A percentile compares a stretch with the other conserved stretches of the same genome.
Conservation (phyloP, 2,329 filamentous ascomycete species). For the Fusarium virguliforme region DNA sequence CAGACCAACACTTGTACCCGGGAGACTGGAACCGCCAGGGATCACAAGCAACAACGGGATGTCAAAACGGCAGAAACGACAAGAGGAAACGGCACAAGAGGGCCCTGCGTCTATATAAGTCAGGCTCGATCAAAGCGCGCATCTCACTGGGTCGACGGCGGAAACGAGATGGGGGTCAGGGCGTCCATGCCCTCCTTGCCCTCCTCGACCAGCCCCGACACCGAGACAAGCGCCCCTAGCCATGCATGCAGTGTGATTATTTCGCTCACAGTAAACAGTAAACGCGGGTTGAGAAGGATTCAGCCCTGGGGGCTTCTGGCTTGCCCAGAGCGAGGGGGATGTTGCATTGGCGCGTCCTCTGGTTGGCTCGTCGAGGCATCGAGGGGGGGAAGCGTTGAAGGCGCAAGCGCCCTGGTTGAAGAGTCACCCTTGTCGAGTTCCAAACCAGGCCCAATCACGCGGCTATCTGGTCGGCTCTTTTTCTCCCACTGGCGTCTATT, state of each 20-base stretch:
- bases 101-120: conserved; percentile 52
- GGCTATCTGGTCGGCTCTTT: conserved; percentile 51
- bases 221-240: conserved; percentile 51
- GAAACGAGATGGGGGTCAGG: conserved; percentile 26
- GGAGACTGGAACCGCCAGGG: conserved; percentile 47
- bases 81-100: conserved; percentile 46
- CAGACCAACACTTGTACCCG: conserved; percentile 46
- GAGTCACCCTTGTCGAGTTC: conserved; percentile 36
- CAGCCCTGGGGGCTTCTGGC: conserved; percentile 29
- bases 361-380: conserved; percentile 42
- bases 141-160: conserved; percentile 32
- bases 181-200: conserved; percentile 17
- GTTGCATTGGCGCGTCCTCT: conserved; percentile 28
- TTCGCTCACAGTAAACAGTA: conserved; percentile 36
- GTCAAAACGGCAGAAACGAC: conserved; percentile 41
- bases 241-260: conserved; percentile 54
- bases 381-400: conserved; percentile 48
- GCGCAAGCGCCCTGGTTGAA: conserved; percentile 50
- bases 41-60: conserved; percentile 41
- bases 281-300: conserved; percentile 46
- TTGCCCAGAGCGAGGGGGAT: conserved; percentile 34
- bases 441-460: conserved; percentile 51
- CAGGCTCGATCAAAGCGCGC: conserved; percentile 33
- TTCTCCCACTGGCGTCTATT: conserved; percentile 53
- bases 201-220: conserved; percentile 25